Base-by-base conservation (phyloP, 1,139 yeast species). In the Kurtzmaniella quercitrusa region DNA sequence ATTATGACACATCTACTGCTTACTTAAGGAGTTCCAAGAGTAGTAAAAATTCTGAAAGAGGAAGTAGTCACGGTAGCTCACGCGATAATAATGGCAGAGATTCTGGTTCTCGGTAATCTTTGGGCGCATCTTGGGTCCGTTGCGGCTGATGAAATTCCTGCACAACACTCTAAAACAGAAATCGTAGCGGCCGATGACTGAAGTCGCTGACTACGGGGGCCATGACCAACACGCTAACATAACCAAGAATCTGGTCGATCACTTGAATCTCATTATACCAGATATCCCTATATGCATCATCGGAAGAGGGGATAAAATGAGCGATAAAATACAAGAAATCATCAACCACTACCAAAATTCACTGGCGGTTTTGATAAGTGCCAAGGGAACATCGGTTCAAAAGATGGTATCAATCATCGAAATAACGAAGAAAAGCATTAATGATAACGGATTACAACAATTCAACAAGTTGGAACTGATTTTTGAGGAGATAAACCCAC, bases 321-420 rank as follows among this genome's bases (percentile, higher is more conserved):
- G 60, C 39, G 42, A 45, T 9, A 48, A 50, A 37, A 54, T 61
- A 2, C 50, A 47, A 5, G 55, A 52, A 35, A 49, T 59, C 3
- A 37, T 56, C 2, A 37, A 40, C 4, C 34, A 45, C 11, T 42
- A 45, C 5, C 42, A 44, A 19, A 36, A 8, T 3, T 30, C 34
- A 30, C 15, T 18, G 15, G 16, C 34, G 11, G 45, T 54, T 9
- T 28, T 61, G 20, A 32, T 63, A 19, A 47, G 49, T 1, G 52
- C 56, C 33, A 50, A 46, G 21, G 50, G 66, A 2, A 50, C 44
- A 11, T 51, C 56, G 2, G 52, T 63, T 3, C 49, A 57, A n/a
- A 64, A 64, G 45, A 43, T 58, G 26, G 50, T 64, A 11, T 52
- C 65, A 3, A 51, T 63, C 5, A 49, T 56, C 12, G 68, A 64